A percentile compares a stretch with the other conserved stretches of the same genome.
Evolutionary conservation across 768 basidiomycete genomes (phyloP).

Genomic region (Amylocystis lapponica): DNA sequence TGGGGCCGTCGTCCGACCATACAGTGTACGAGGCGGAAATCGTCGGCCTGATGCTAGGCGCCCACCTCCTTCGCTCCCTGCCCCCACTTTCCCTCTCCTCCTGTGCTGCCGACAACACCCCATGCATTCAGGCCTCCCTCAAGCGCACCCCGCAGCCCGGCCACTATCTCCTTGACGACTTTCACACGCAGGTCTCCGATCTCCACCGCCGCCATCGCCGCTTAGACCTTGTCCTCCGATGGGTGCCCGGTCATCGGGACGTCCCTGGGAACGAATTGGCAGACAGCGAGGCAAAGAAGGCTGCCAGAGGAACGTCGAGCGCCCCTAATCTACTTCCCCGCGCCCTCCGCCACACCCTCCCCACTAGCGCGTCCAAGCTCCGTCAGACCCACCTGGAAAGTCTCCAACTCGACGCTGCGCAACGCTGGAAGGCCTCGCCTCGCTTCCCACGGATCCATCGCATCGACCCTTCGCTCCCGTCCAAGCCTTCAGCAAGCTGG

Average conservation of each 20-base stretch:
- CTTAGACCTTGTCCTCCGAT: conserved; percentile 2
- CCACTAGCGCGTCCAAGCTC: conserved; percentile 1
- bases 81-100: not conserved
- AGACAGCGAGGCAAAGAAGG: conserved; percentile 10
- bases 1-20: conserved; percentile 19
- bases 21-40: conserved; percentile 28
- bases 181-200: not conserved
- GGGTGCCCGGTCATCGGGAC: conserved; percentile 10
- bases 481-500: not conserved
- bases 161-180: conserved; percentile 5
- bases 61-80: conserved; percentile 20
- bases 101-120: conserved; percentile 7
- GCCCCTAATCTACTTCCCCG: too few species aligned
- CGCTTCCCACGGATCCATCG: not conserved
- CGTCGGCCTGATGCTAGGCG: conserved; percentile 20
- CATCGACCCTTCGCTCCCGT: conserved; percentile 3
- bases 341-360: conserved; percentile 7
- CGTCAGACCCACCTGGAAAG: too few species aligned
- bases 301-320: conserved; percentile 8
- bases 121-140: conserved; percentile 1
- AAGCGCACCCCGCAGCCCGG: not conserved
- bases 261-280: conserved; percentile 10
- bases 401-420: conserved; percentile 1
- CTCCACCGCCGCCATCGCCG: not conserved
- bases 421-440: conserved; percentile 2